phyloP scores from a whole-genome alignment of 495 filamentous ascomycete genomes.

The Penicillium crystallinum region DNA sequence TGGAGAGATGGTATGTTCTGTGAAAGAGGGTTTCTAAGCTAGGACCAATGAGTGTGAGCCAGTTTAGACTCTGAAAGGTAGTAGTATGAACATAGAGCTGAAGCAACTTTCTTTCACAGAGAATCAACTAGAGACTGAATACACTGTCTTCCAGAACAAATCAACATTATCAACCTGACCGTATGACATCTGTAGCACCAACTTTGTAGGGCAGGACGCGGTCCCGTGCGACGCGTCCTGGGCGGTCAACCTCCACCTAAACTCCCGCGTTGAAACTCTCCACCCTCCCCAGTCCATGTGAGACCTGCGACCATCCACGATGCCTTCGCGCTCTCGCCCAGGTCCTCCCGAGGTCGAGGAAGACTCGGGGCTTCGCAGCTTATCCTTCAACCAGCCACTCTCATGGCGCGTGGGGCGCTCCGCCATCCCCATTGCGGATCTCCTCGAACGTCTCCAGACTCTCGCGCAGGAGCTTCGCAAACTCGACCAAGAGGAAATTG shows the following conservation, averaged over 20 bases:
- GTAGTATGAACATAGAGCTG: background rate
- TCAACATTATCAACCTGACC: background rate
- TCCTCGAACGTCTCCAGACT: slow-evolving; percentile 72
- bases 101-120: background rate
- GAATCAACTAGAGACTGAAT: background rate
- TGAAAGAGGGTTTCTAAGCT: background rate
- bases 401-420: slow-evolving; percentile 87
- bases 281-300: slow-evolving; percentile 20
- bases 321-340: slow-evolving; percentile 48
- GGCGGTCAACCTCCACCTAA: slow-evolving; percentile 25
- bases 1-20: background rate
- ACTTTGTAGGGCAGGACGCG: slow-evolving; percentile 19
- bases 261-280: slow-evolving; percentile 18
- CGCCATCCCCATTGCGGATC: slow-evolving; percentile 74
- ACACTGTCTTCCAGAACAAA: background rate
- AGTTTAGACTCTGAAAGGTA: too few species aligned
- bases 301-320: slow-evolving; percentile 28
- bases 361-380: slow-evolving; percentile 32
- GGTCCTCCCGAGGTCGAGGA: slow-evolving; percentile 37
- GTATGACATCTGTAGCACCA: background rate
- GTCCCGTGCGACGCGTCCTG: slow-evolving; percentile 26
- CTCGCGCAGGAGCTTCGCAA: slow-evolving; percentile 79
- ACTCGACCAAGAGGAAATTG: slow-evolving; percentile 81
- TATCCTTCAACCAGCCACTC: slow-evolving; percentile 75
- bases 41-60: too few species aligned